These are phyloP conservation scores for Candida caryicola DNA, from an alignment of 805 yeast species.

Conservation along the genomic window DNA sequence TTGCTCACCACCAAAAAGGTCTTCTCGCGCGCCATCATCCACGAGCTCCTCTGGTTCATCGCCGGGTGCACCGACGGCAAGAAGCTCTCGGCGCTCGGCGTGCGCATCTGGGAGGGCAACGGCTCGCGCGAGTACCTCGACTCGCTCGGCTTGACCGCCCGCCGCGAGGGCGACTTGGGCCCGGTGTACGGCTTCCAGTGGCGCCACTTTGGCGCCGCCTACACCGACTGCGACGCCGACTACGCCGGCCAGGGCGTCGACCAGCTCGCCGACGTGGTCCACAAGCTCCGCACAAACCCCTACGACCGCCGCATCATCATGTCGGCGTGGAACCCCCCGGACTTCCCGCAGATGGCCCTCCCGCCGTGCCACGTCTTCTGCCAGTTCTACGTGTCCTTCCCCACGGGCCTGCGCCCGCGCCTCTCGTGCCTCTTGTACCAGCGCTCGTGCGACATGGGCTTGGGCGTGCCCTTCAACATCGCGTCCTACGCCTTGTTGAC, in stretches of 20 bases:
- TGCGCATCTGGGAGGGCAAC: slow-evolving; percentile 99
- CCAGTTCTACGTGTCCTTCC: slow-evolving; percentile 90
- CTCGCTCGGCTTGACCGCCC: slow-evolving; percentile 69
- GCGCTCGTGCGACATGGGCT: slow-evolving; percentile 98
- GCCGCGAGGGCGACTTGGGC: slow-evolving; percentile 93
- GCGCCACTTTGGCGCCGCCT: slow-evolving; percentile 98
- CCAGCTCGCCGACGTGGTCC: slow-evolving; percentile 77
- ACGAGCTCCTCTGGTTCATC: slow-evolving; percentile 91
- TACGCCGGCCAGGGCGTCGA: slow-evolving; percentile 88
- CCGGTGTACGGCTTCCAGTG: slow-evolving; percentile 99
- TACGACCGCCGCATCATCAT: slow-evolving; percentile 91
- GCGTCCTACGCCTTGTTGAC: slow-evolving; percentile 94
- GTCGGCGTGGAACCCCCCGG: slow-evolving; percentile 99
- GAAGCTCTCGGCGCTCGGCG: slow-evolving; percentile 72
- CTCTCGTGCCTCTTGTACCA: slow-evolving; percentile 90
- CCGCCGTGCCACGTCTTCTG: slow-evolving; percentile 98
- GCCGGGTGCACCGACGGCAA: slow-evolving; percentile 88
- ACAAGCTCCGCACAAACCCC: slow-evolving; percentile 81
- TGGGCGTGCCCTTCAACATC: slow-evolving; percentile 98
- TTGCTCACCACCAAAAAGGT: slow-evolving; percentile 90
- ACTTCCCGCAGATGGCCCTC: slow-evolving; percentile 87
- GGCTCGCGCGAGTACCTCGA: slow-evolving; percentile 92
- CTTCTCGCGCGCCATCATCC: slow-evolving; percentile 81
- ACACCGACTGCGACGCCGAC: slow-evolving; percentile 80
- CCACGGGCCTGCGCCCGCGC: slow-evolving; percentile 57